Percentiles rank a stretch among this genome's conserved stretches.
phyloP scores from a whole-genome alignment of 1,139 yeast species.

The Geotrichum reessii region DNA sequence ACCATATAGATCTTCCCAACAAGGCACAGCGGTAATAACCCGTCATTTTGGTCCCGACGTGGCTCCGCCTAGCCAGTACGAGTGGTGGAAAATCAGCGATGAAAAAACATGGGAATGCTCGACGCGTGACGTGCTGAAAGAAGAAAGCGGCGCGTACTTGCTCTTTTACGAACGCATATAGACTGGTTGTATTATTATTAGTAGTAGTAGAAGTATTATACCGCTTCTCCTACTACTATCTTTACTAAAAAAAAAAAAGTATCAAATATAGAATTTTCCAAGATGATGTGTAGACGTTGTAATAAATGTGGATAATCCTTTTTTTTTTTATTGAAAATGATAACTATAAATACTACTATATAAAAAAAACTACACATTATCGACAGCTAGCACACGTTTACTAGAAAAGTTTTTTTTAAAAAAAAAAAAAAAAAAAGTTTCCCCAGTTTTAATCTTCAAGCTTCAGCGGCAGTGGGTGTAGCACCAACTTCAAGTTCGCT shows the following conservation, averaged over 20 bases:
- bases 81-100: conserved; percentile 86
- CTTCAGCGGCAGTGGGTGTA: not conserved
- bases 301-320: too few relatives aligned
- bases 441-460: too few relatives aligned
- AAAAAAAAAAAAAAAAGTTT: too few relatives aligned
- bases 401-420: too few relatives aligned
- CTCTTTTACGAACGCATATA: conserved; percentile 58
- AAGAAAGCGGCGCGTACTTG: conserved; percentile 73
- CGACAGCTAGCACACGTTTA: too few relatives aligned
- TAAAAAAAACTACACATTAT: too few relatives aligned
- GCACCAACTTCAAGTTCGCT: not conserved
- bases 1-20: too few relatives aligned
- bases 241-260: too few relatives aligned
- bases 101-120: conserved; percentile 59
- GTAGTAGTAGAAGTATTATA: not conserved
- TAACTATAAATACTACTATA: too few relatives aligned
- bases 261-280: too few relatives aligned
- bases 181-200: not conserved
- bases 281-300: too few relatives aligned
- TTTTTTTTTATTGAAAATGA: too few relatives aligned
- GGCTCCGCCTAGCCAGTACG: conserved; percentile 35
- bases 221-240: not conserved
- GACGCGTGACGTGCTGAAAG: conserved; percentile 56
- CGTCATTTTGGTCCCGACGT: conserved; percentile 13
- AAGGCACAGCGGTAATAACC: conserved; percentile 2